Evolutionary conservation across 2,329 filamentous ascomycete genomes (phyloP), one percentile per base, ranked within the genome.

Genomic region (Diaporthe longicolla): DNA sequence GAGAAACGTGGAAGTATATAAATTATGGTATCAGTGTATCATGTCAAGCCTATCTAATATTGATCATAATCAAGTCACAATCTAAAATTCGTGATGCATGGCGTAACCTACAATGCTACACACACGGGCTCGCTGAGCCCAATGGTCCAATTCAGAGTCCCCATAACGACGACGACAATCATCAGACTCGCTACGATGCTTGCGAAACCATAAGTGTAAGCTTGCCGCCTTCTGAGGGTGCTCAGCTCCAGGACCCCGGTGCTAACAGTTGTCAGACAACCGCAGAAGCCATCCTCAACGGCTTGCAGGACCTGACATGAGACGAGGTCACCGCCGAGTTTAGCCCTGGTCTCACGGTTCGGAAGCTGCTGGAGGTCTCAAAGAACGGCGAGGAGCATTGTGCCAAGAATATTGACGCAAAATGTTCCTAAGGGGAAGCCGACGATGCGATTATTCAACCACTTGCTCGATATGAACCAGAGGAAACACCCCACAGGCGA

Each of bases 151-250:
- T 89, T 84, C 79, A 95, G 83, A 75, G 92, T 91, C 0, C 94
- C 94, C 91, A 95, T 94, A 24, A 95, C 88, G 1, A 90, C 85
- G 26, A 95, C 86, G 86, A 94, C 82, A 19, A 93, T 77, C 19
- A 85, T 86, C 72, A 95, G 79, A 2, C 88, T 90, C 0, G 85
- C 85, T 0, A 85, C 79, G 5, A 95, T 88, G 79, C 93, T 96
- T 26, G 82, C 81, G 0, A 80, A 76, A 0, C 91, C 93, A 79
- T 96, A 97, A 0, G 89, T 76, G 84, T 96, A 97, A 3, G 92
- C 89, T 81, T 83, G 79, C 4, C 80, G 76, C 24, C 82, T 79
- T 68, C 85, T 81, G 72, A 93, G 79, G 4, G 85, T 85, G 70
- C 85, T 86, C 78, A 93, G 77, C 82, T 93, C 91, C 21, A 85